A percentile compares a stretch with the other conserved stretches of the same genome.
Evolutionary conservation across 768 basidiomycete genomes (phyloP).

Genomic region (Agaricus sinodeliciosus): DNA sequence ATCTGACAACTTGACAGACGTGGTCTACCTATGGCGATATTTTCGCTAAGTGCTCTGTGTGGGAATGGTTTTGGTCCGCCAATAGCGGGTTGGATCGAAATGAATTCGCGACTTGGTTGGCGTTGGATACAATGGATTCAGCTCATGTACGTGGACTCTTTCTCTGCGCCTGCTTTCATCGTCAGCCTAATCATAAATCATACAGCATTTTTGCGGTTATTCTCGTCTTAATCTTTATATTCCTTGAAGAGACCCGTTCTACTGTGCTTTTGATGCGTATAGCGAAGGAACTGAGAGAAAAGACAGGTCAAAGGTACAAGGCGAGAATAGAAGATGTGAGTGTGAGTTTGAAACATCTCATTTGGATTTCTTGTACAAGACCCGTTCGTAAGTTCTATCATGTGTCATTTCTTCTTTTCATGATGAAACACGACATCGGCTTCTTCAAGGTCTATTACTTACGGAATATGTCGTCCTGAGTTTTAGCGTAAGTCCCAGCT

Average conservation of each 20-base stretch:
- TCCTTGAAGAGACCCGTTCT: constrained; percentile 64
- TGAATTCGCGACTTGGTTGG: constrained; percentile 21
- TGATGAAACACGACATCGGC: background rate
- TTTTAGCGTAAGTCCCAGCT: constrained; percentile 53
- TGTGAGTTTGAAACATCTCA: constrained; percentile 44
- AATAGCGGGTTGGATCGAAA: constrained; percentile 23
- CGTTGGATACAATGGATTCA: constrained; percentile 26
- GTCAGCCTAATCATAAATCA: background rate
- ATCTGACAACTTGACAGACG: constrained; percentile 35
- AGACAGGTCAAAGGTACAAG: constrained; percentile 57
- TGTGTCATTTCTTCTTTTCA: background rate
- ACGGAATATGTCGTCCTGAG: constrained; percentile 72
- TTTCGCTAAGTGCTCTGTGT: constrained; percentile 42
- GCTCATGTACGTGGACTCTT: constrained; percentile 17
- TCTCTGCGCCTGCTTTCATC: background rate
- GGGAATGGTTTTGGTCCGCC: constrained; percentile 21
- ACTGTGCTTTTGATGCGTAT: constrained; percentile 62
- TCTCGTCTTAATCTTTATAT: constrained; percentile 41
- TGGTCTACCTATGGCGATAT: constrained; percentile 74
- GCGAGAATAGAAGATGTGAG: constrained; percentile 48
- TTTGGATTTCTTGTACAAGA: constrained; percentile 65
- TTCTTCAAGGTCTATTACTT: constrained; percentile 45
- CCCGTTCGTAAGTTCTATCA: constrained; percentile 54
- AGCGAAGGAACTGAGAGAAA: constrained; percentile 57
- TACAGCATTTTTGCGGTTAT: constrained; percentile 46